These are phyloP conservation scores for Curvularia eragrostidis DNA, from an alignment of 2,329 filamentous ascomycete species.

Conservation along the genomic window DNA sequence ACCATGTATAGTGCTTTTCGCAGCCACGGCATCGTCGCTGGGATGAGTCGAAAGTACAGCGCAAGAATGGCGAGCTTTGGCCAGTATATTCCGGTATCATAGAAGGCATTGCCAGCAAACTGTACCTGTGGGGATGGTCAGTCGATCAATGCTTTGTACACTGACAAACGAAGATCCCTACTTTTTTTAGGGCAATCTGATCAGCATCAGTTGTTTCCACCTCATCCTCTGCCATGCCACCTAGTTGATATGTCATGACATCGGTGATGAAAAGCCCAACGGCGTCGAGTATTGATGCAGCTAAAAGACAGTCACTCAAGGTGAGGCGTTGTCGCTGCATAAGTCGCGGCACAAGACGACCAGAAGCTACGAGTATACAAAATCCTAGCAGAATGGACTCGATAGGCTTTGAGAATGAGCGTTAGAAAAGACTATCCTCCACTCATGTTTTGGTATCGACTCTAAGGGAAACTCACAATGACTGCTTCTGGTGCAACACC, in stretches of 20 bases:
- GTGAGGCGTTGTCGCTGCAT: slow-evolving; percentile 23
- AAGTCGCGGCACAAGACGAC: slow-evolving; percentile 26
- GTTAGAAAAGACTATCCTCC: slow-evolving; percentile 3
- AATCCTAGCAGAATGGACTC: slow-evolving; percentile 21
- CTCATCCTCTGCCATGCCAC: slow-evolving; percentile 26
- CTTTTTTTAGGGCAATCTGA: slow-evolving; percentile 27
- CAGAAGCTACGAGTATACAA: slow-evolving; percentile 23
- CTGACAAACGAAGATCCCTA: not conserved
- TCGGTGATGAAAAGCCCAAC: slow-evolving; percentile 30
- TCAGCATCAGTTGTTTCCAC: slow-evolving; percentile 15
- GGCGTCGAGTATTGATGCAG: slow-evolving; percentile 25
- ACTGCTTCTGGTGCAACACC: slow-evolving; percentile 18
- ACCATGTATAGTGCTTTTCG: slow-evolving; percentile 22
- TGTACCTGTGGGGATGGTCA: slow-evolving; percentile 18
- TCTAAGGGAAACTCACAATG: slow-evolving; percentile 14
- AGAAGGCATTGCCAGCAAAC: slow-evolving; percentile 29
- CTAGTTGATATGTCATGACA: slow-evolving; percentile 27
- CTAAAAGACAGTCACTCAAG: slow-evolving; percentile 25
- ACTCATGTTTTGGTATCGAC: not conserved
- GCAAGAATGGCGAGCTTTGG: slow-evolving; percentile 28
- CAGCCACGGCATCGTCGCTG: slow-evolving; percentile 26
- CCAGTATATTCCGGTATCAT: slow-evolving; percentile 29
- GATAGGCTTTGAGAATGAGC: slow-evolving; percentile 17
- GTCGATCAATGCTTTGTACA: not conserved
- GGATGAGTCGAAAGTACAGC: slow-evolving; percentile 26